Evolutionary conservation across 257 asterid species (phyloP).

Genomic region (Solanum lycopersicoides): DNA sequence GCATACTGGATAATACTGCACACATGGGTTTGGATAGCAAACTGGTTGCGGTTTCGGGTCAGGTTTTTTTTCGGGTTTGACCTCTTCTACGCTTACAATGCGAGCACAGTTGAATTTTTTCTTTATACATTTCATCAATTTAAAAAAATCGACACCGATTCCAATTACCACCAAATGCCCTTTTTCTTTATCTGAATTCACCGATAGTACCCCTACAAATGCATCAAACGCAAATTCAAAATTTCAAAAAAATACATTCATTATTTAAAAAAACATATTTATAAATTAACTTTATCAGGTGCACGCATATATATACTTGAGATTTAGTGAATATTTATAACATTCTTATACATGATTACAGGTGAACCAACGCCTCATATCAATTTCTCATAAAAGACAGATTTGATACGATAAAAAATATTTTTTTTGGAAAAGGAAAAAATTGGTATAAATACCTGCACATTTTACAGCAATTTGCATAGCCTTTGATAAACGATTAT

Average conservation of each 20-base stretch:
- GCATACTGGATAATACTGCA: neutral
- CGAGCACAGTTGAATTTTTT: conserved; percentile 16
- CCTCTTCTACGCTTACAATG: conserved; percentile 6
- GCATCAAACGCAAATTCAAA: neutral
- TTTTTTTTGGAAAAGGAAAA: neutral
- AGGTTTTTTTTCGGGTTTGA: neutral
- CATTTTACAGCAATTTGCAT: conserved; percentile 8
- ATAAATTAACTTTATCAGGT: accelerated
- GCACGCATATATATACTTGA: neutral
- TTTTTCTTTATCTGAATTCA: conserved; percentile 6
- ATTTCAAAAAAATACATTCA: neutral
- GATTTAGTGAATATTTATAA: too few relatives aligned
- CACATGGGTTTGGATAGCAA: neutral
- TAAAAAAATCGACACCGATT: conserved; percentile 25
- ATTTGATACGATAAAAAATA: neutral
- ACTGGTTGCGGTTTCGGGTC: neutral
- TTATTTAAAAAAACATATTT: neutral
- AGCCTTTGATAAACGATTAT: conserved; percentile 9
- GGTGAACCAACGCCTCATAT: neutral
- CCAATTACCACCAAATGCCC: conserved; percentile 20
- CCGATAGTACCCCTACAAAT: conserved; percentile 16
- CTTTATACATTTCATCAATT: conserved; percentile 19
- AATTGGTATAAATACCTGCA: neutral
- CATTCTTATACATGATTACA: neutral
- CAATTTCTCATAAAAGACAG: accelerated